phyloP scores from a whole-genome alignment of 441 rosid genomes.

The Gossypium davidsonii region DNA sequence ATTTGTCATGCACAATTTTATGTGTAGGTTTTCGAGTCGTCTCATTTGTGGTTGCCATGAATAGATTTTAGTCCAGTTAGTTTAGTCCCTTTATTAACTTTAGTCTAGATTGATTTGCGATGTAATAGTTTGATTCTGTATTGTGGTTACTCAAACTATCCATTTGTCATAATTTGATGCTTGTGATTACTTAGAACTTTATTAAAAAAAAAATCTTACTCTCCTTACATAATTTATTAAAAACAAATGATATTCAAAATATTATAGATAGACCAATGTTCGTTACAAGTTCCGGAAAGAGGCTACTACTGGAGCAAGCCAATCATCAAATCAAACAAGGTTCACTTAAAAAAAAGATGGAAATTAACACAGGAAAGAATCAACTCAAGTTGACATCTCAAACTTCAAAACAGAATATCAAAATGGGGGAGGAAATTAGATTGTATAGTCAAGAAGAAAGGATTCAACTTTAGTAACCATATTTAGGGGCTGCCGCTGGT shows the following conservation, averaged over 20 bases:
- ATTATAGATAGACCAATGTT: background rate
- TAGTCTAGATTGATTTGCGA: too few relatives aligned
- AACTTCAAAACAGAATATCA: background rate
- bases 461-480: background rate
- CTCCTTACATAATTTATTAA: too few relatives aligned
- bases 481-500: background rate
- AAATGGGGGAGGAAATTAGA: background rate
- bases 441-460: background rate
- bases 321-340: background rate
- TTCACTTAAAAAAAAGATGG: background rate
- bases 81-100: too few relatives aligned
- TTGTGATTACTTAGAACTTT: too few relatives aligned
- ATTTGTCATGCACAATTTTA: too few relatives aligned
- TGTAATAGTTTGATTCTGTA: too few relatives aligned
- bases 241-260: background rate
- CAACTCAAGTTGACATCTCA: background rate
- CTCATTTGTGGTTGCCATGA: too few relatives aligned
- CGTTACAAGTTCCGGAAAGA: background rate
- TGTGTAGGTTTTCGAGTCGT: too few relatives aligned
- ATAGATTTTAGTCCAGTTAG: too few relatives aligned
- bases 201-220: too few relatives aligned
- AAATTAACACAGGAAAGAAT: background rate
- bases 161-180: too few relatives aligned
- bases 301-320: background rate
- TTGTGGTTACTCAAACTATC: too few relatives aligned